Evolutionary conservation across 2,329 filamentous ascomycete species (phyloP).

Genomic region (Domatiomyces globalis): DNA sequence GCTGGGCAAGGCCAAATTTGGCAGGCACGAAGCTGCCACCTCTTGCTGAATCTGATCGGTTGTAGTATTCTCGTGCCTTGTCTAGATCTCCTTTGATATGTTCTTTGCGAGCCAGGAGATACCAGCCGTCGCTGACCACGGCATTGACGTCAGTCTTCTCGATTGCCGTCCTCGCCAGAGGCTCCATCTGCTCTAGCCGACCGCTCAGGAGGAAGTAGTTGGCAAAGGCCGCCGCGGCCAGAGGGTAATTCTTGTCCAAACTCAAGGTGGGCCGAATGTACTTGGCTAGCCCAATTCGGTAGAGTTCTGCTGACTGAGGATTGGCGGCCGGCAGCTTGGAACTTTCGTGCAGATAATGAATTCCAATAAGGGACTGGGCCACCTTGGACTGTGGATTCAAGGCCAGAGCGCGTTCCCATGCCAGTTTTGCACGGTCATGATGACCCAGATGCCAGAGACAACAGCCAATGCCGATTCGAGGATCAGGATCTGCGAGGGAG

Average conservation of each 20-base stretch:
- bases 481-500: slow-evolving; percentile 79
- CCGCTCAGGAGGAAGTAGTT: slow-evolving; percentile 79
- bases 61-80: slow-evolving; percentile 73
- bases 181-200: slow-evolving; percentile 66
- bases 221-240: slow-evolving; percentile 83
- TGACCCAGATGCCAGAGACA: slow-evolving; percentile 95
- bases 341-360: slow-evolving; percentile 80
- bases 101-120: slow-evolving; percentile 78
- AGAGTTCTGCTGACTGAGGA: slow-evolving; percentile 67
- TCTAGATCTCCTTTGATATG: slow-evolving; percentile 65
- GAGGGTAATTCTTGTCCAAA: slow-evolving; percentile 74
- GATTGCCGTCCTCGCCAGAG: slow-evolving; percentile 80
- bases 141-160: slow-evolving; percentile 92
- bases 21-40: slow-evolving; percentile 87
- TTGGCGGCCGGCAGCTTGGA: slow-evolving; percentile 70
- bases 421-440: slow-evolving; percentile 78
- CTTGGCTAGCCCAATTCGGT: slow-evolving; percentile 86
- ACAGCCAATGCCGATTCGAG: slow-evolving; percentile 86
- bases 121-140: slow-evolving; percentile 96
- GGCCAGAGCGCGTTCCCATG: slow-evolving; percentile 73
- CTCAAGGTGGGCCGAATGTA: slow-evolving; percentile 93
- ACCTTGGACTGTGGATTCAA: slow-evolving; percentile 67
- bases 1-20: slow-evolving; percentile 85
- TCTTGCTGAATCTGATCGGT: slow-evolving; percentile 76
- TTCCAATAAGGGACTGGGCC: slow-evolving; percentile 74